Evolutionary conservation across 495 filamentous ascomycete genomes (phyloP).

Genomic region (Articulospora tetracladia): DNA sequence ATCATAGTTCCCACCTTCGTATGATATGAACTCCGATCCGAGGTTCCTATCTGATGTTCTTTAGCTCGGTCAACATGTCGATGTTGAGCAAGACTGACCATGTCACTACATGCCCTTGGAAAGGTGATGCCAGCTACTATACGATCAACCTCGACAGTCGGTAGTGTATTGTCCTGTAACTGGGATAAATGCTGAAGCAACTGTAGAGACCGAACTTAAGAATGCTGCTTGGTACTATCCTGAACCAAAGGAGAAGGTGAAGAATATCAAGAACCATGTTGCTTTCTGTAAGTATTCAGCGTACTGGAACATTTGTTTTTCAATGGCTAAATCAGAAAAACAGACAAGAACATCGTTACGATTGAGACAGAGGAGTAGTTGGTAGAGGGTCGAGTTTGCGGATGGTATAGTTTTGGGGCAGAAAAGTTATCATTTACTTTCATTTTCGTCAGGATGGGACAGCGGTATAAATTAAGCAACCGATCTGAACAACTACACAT

Average conservation of each 20-base stretch:
- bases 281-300: slow-evolving; percentile 56
- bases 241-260: slow-evolving; percentile 50
- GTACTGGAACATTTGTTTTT: neutral
- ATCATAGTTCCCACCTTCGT: slow-evolving; percentile 33
- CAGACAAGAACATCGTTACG: slow-evolving; percentile 22
- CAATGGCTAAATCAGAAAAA: neutral
- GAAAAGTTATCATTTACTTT: too few relatives aligned
- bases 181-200: neutral
- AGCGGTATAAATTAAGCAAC: too few relatives aligned
- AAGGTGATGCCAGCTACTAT: slow-evolving; percentile 68
- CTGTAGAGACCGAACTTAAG: slow-evolving; percentile 42
- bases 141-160: slow-evolving; percentile 54
- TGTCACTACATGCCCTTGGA: slow-evolving; percentile 61
- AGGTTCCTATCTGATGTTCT: neutral
- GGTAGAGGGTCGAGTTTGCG: too few relatives aligned
- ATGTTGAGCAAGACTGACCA: slow-evolving; percentile 45
- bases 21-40: neutral
- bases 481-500: too few relatives aligned
- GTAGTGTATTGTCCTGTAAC: slow-evolving; percentile 1
- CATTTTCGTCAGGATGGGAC: too few relatives aligned
- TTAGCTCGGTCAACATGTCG: slow-evolving; percentile 43
- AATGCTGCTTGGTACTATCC: slow-evolving; percentile 72
- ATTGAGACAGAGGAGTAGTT: slow-evolving; percentile 7
- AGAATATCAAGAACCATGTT: slow-evolving; percentile 57
- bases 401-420: too few relatives aligned